Evolutionary conservation across 1,284 basidiomycete genomes (phyloP).

Genomic region (Cutaneotrichosporon sp.): DNA sequence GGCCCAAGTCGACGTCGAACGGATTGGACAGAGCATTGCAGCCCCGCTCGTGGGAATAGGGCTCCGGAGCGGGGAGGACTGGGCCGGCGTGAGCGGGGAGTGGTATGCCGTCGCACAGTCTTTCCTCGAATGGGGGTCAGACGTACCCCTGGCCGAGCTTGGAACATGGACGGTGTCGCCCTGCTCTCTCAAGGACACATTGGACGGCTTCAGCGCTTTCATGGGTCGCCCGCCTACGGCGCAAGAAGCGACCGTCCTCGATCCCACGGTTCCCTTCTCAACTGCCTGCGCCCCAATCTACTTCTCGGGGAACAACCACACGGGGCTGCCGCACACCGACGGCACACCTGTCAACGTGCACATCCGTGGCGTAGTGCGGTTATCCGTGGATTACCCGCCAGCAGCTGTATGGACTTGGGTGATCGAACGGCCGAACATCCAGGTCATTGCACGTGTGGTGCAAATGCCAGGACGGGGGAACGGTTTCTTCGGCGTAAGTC

Average conservation of each 20-base stretch:
- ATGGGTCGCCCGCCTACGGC: not conserved
- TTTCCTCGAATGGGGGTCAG: not conserved
- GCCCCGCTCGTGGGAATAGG: not conserved
- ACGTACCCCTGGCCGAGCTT: not conserved
- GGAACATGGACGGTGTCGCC: not conserved
- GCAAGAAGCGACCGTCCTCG: not conserved
- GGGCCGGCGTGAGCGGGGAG: not conserved
- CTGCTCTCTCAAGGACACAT: not conserved
- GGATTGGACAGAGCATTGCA: not conserved
- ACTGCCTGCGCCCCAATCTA: not conserved
- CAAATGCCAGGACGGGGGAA: slow-evolving; percentile 4
- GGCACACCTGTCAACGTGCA: not conserved
- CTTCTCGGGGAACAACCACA: not conserved
- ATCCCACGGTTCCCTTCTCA: not conserved
- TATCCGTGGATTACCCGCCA: not conserved
- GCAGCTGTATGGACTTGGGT: not conserved
- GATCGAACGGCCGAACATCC: not conserved
- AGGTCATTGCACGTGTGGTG: not conserved
- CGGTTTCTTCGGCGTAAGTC: slow-evolving; percentile 4
- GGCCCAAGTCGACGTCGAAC: not conserved
- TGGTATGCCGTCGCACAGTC: not conserved
- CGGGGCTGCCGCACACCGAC: not conserved
- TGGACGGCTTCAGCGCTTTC: not conserved
- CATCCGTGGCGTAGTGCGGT: not conserved
- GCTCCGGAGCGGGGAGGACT: not conserved